phyloP scores from a whole-genome alignment of 2,329 filamentous ascomycete genomes.

The Sporothrix schenckii region DNA sequence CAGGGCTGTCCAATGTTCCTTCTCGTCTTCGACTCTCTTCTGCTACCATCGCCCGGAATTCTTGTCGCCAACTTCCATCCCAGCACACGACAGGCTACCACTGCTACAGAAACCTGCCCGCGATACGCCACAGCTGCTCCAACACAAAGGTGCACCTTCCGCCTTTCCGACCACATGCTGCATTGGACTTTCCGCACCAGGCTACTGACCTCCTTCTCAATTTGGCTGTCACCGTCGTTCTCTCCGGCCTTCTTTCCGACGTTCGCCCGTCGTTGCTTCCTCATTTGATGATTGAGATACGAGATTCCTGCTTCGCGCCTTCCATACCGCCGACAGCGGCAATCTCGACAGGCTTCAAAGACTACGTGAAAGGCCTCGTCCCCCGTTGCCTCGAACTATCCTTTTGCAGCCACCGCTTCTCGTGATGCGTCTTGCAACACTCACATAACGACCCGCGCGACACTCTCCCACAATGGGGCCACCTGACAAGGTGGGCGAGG shows the following conservation, averaged over 20 bases:
- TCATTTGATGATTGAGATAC: constrained; percentile 14
- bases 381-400: background rate
- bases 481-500: constrained; percentile 17
- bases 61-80: constrained; percentile 8
- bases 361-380: background rate
- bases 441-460: constrained; percentile 20
- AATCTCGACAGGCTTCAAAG: background rate
- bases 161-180: background rate
- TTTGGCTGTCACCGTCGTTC: background rate
- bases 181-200: constrained; percentile 3
- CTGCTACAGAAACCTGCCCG: background rate
- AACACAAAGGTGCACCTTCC: constrained; percentile 14
- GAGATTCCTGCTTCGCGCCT: background rate
- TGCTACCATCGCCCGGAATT: background rate
- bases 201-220: background rate
- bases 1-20: constrained; percentile 20
- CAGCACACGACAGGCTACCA: constrained; percentile 18
- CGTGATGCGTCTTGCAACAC: constrained; percentile 21
- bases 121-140: background rate
- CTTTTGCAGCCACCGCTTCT: background rate
- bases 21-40: constrained; percentile 1
- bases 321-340: background rate
- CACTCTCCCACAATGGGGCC: constrained; percentile 23
- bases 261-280: constrained; percentile 2
- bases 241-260: background rate